Conservation (phyloP, 495 filamentous ascomycete genomes). For the Sordaria brevicollis region DNA sequence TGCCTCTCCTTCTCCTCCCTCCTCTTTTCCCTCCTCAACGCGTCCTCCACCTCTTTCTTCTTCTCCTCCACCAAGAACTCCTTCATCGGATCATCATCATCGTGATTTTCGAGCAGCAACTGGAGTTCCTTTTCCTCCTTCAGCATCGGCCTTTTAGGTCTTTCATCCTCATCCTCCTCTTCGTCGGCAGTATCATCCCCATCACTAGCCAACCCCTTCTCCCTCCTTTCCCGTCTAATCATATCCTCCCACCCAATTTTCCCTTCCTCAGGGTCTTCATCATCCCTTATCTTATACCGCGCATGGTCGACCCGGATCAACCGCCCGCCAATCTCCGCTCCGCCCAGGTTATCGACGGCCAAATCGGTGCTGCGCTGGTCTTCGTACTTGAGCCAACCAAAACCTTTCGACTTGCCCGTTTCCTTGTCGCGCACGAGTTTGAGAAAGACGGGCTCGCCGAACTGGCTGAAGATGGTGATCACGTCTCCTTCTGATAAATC, state of each 20-base stretch:
- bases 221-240: constrained; percentile 26
- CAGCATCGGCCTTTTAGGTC: constrained; percentile 31
- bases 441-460: constrained; percentile 83
- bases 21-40: constrained; percentile 45
- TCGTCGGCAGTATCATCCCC: constrained; percentile 22
- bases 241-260: constrained; percentile 37
- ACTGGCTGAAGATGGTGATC: constrained; percentile 95
- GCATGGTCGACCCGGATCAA: constrained; percentile 84
- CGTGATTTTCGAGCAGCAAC: constrained; percentile 64
- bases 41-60: constrained; percentile 70
- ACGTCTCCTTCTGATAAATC: constrained; percentile 94
- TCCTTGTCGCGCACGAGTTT: constrained; percentile 91
- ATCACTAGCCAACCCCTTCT: constrained; percentile 27
- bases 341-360: constrained; percentile 90
- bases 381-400: constrained; percentile 95
- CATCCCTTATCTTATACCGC: constrained; percentile 78
- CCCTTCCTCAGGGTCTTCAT: constrained; percentile 62
- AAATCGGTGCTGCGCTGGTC: constrained; percentile 94
- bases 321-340: constrained; percentile 71
- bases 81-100: constrained; percentile 98
- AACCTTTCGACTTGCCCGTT: constrained; percentile 86
- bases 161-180: constrained; percentile 28
- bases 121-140: constrained; percentile 66
- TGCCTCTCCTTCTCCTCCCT: constrained; percentile 17
- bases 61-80: constrained; percentile 78